Evolutionary conservation across 257 asterid species (phyloP).

Genomic region (Solanum verrucosum): DNA sequence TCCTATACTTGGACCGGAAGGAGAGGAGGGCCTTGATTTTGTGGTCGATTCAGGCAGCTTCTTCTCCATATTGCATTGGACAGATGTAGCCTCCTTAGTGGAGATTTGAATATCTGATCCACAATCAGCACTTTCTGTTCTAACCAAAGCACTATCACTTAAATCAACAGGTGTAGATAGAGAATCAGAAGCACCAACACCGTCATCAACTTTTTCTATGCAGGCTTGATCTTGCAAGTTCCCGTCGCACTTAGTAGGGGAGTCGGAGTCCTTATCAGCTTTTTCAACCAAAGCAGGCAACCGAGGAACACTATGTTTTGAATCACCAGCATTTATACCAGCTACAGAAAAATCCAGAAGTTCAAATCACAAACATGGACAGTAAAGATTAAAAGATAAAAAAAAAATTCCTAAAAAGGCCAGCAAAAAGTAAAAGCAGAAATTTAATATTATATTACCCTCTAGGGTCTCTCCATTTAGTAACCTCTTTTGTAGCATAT

Average conservation of each 20-base stretch:
- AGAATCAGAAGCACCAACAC: slow-evolving; percentile 5
- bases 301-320: slow-evolving; percentile 12
- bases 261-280: slow-evolving; percentile 25
- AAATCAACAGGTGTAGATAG: neutral
- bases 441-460: slow-evolving; percentile 24
- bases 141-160: neutral
- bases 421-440: neutral
- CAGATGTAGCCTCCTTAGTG: neutral
- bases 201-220: slow-evolving; percentile 10
- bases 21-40: neutral
- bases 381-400: slow-evolving; percentile 1
- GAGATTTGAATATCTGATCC: neutral
- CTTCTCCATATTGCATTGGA: neutral
- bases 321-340: neutral
- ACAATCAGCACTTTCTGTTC: neutral
- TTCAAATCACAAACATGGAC: neutral
- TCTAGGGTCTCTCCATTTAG: slow-evolving; percentile 28
- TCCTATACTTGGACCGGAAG: neutral
- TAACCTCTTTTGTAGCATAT: slow-evolving; percentile 76
- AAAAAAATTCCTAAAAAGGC: neutral
- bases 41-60: neutral
- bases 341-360: neutral
- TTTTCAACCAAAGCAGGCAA: slow-evolving; percentile 24
- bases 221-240: slow-evolving; percentile 2
- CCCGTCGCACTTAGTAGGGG: slow-evolving; percentile 16